These are phyloP conservation scores for Podospora comata DNA, from an alignment of 495 filamentous ascomycete species.

Conservation along the genomic window DNA sequence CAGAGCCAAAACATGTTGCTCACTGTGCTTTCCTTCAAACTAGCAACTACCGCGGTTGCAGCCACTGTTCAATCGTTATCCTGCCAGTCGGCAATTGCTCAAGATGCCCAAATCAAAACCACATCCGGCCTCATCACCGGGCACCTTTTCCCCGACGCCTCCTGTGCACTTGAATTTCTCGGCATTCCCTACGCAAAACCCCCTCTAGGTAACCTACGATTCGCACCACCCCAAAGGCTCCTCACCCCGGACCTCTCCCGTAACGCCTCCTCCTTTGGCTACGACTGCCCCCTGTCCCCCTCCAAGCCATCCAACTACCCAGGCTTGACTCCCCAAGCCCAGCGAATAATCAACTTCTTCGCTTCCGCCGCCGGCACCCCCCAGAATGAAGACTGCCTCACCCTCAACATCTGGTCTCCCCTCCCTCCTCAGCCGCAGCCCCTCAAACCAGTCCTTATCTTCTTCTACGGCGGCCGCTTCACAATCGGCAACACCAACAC, in stretches of 20 bases:
- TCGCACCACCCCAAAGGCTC: conserved; percentile 30
- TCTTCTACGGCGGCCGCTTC: conserved; percentile 35
- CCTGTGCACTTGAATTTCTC: conserved; percentile 42
- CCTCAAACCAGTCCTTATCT: conserved; percentile 30
- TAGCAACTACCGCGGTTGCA: not conserved
- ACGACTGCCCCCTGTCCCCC: conserved; percentile 19
- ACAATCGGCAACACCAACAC: conserved; percentile 21
- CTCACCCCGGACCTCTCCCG: conserved; percentile 6
- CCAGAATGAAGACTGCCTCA: conserved; percentile 54
- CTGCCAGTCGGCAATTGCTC: not conserved
- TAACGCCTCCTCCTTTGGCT: conserved; percentile 16
- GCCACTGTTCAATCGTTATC: not conserved
- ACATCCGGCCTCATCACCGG: conserved; percentile 19
- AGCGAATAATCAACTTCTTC: conserved; percentile 21
- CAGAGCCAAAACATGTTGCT: not conserved
- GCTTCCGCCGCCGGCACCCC: not conserved
- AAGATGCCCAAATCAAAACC: not conserved
- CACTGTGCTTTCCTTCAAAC: not conserved
- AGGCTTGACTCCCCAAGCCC: conserved; percentile 23
- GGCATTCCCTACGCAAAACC: conserved; percentile 56
- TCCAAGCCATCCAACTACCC: conserved; percentile 18
- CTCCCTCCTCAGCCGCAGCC: conserved; percentile 18
- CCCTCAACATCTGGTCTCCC: conserved; percentile 45
- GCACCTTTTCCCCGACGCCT: conserved; percentile 6
- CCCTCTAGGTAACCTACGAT: conserved; percentile 48